Evolutionary conservation across 2,329 filamentous ascomycete genomes (phyloP).

Genomic region (Monosporascus sp.): DNA sequence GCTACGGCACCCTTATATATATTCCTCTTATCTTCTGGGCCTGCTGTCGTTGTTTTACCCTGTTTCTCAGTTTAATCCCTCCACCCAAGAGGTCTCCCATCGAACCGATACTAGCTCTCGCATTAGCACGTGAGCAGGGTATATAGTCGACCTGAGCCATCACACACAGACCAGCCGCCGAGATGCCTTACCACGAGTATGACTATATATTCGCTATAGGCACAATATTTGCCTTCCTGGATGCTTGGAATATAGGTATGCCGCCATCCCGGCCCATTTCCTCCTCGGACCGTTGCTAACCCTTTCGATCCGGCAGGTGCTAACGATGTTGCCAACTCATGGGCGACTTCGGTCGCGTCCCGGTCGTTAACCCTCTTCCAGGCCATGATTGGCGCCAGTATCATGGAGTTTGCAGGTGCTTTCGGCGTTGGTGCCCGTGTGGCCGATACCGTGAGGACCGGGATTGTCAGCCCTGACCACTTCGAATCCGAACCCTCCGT

Average conservation of each 20-base stretch:
- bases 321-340: conserved; percentile 71
- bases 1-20: neutral
- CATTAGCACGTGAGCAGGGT: neutral
- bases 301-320: conserved; percentile 24
- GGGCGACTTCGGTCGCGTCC: conserved; percentile 69
- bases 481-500: conserved; percentile 42
- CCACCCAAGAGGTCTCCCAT: too few species aligned
- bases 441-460: conserved; percentile 57
- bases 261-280: neutral
- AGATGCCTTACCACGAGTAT: conserved; percentile 42
- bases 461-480: conserved; percentile 44
- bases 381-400: conserved; percentile 51
- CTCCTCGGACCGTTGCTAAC: neutral
- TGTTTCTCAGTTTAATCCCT: neutral
- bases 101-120: neutral
- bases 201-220: conserved; percentile 61
- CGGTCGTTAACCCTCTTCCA: conserved; percentile 58
- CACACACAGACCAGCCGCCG: neutral
- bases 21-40: neutral
- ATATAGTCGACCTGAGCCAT: neutral
- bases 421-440: conserved; percentile 56
- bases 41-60: neutral
- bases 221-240: conserved; percentile 60
- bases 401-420: conserved; percentile 59
- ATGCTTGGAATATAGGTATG: conserved; percentile 61